Evolutionary conservation across 805 yeast genomes (phyloP).

Genomic region (Candida hungchunana): DNA sequence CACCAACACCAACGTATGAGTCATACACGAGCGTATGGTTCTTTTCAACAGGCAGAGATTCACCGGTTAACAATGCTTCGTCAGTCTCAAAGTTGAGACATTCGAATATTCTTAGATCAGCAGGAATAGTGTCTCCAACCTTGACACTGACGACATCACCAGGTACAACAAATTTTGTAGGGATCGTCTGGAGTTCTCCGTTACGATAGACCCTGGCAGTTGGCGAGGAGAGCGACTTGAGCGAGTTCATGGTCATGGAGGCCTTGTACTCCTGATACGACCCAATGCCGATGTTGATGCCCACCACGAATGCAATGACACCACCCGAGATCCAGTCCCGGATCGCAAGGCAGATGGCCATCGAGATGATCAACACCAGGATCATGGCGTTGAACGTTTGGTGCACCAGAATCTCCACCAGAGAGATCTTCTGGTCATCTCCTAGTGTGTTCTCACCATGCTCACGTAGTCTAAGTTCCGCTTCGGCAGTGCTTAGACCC

Average conservation of each 20-base stretch:
- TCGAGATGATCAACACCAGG: slow-evolving; percentile 61
- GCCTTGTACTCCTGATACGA: slow-evolving; percentile 69
- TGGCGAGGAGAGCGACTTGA: slow-evolving; percentile 63
- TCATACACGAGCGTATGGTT: slow-evolving; percentile 38
- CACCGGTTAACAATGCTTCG: slow-evolving; percentile 65
- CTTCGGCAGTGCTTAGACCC: slow-evolving; percentile 43
- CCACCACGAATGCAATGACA: slow-evolving; percentile 65
- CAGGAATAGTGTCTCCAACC: slow-evolving; percentile 76
- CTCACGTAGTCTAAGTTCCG: slow-evolving; percentile 25
- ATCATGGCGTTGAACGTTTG: slow-evolving; percentile 80
- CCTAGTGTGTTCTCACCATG: slow-evolving; percentile 63
- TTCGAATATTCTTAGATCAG: slow-evolving; percentile 59
- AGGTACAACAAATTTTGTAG: slow-evolving; percentile 64
- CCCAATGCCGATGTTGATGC: slow-evolving; percentile 62
- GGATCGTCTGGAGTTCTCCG: slow-evolving; percentile 51
- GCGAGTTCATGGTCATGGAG: slow-evolving; percentile 74
- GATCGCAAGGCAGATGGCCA: slow-evolving; percentile 68
- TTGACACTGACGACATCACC: slow-evolving; percentile 63
- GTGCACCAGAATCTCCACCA: slow-evolving; percentile 51
- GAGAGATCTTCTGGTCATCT: slow-evolving; percentile 51
- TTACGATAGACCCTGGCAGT: slow-evolving; percentile 63
- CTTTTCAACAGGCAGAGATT: slow-evolving; percentile 61
- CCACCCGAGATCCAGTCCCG: slow-evolving; percentile 82
- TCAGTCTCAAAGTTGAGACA: slow-evolving; percentile 66
- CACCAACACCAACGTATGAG: slow-evolving; percentile 58